Percentiles rank a stretch among this genome's conserved stretches.
phyloP scores from a whole-genome alignment of 331 rosid species.

The Arachis monticola region DNA sequence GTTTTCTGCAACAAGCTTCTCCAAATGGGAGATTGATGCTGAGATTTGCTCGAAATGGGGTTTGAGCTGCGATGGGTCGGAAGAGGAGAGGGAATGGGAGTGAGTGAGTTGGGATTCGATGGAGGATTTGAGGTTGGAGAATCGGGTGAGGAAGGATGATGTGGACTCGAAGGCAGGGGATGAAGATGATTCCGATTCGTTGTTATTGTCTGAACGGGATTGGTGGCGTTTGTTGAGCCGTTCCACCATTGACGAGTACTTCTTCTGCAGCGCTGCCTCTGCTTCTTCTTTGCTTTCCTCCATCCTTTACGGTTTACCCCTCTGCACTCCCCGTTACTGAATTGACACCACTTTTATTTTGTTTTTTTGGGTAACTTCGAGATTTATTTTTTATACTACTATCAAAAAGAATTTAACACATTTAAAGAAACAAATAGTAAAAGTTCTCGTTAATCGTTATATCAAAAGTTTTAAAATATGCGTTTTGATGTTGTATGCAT shows the following conservation, averaged over 20 bases:
- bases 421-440: too few relatives aligned
- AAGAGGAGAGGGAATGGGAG: constrained; percentile 43
- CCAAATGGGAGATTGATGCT: constrained; percentile 71
- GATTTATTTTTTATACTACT: too few relatives aligned
- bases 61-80: constrained; percentile 51
- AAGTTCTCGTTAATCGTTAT: too few relatives aligned
- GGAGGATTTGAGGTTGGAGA: constrained; percentile 57
- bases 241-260: constrained; percentile 75
- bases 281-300: constrained; percentile 31
- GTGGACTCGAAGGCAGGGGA: constrained; percentile 56
- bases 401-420: too few relatives aligned
- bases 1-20: constrained; percentile 76
- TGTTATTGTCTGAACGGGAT: constrained; percentile 52
- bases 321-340: too few relatives aligned
- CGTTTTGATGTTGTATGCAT: too few relatives aligned
- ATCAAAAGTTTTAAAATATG: too few relatives aligned
- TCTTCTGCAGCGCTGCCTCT: constrained; percentile 54
- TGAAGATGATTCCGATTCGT: constrained; percentile 47
- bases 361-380: too few relatives aligned
- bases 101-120: constrained; percentile 57
- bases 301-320: constrained; percentile 11
- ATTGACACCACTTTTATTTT: background rate
- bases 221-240: constrained; percentile 77
- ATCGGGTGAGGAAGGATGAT: constrained; percentile 62
- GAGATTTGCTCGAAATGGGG: constrained; percentile 58